phyloP scores from a whole-genome alignment of 495 filamentous ascomycete genomes.

The Talaromyces trachyspermus region DNA sequence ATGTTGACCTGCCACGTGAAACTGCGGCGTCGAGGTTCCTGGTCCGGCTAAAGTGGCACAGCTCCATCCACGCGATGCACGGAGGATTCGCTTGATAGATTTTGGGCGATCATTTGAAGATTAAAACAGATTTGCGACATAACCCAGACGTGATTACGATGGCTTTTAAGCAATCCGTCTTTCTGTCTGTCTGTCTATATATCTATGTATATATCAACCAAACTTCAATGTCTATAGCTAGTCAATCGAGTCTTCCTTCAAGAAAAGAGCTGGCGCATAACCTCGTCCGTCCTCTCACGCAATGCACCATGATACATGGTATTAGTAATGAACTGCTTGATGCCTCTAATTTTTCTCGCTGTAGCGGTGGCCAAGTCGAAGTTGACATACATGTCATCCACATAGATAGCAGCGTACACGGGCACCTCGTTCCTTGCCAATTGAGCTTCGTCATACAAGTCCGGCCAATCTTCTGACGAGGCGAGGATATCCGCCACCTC shows the following conservation, averaged over 20 bases:
- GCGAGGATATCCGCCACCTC: conserved; percentile 67
- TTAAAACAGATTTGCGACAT: conserved; percentile 24
- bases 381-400: conserved; percentile 95
- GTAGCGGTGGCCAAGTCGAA: conserved; percentile 65
- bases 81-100: conserved; percentile 67
- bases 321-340: conserved; percentile 80
- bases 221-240: too few species aligned
- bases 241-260: conserved; percentile 68
- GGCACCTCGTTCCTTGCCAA: conserved; percentile 75
- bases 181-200: too few species aligned
- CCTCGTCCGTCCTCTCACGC: conserved; percentile 60
- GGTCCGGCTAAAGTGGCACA: conserved; percentile 78
- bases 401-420: conserved; percentile 76
- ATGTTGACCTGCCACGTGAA: conserved; percentile 63
- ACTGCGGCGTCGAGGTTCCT: conserved; percentile 78
- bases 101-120: conserved; percentile 74
- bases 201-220: too few species aligned
- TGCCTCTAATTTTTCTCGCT: conserved; percentile 64
- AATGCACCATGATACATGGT: conserved; percentile 79
- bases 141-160: too few species aligned
- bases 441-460: conserved; percentile 67
- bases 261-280: conserved; percentile 62
- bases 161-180: too few species aligned
- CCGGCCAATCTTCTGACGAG: conserved; percentile 55
- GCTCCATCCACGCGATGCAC: conserved; percentile 79